A percentile compares a stretch with the other conserved stretches of the same genome.
Evolutionary conservation across 2,329 filamentous ascomycete species (phyloP).

Genomic region (Fusarium hostae): DNA sequence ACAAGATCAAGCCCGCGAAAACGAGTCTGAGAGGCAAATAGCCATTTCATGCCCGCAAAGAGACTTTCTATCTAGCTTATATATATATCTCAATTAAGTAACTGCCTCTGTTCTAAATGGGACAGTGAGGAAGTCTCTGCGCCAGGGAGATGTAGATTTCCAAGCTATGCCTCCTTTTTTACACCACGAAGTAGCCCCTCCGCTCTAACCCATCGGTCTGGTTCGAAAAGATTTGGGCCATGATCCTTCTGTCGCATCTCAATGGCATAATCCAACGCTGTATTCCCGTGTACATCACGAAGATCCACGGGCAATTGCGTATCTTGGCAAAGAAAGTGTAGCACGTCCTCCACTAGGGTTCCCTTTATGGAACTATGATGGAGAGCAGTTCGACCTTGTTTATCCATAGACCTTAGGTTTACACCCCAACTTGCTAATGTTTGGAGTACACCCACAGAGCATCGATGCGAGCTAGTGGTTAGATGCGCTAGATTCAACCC

Average conservation of each 20-base stretch:
- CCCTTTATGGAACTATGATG: background rate
- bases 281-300: background rate
- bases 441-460: background rate
- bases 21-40: too few relatives aligned
- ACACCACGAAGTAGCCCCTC: background rate
- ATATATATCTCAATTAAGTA: too few relatives aligned
- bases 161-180: background rate
- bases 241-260: background rate
- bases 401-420: background rate
- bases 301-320: background rate
- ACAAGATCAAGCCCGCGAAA: too few relatives aligned
- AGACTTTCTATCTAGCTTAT: too few relatives aligned
- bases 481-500: background rate
- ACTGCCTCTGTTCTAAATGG: too few relatives aligned
- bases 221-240: rapidly evolving
- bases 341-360: background rate
- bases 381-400: background rate
- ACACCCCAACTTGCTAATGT: background rate
- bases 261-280: background rate
- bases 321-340: background rate
- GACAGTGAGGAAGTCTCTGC: too few relatives aligned
- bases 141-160: background rate
- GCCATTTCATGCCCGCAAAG: too few relatives aligned
- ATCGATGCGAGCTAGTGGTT: background rate
- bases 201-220: background rate